phyloP scores from a whole-genome alignment of 176 grass and related monocot genomes.

The Lolium perenne region DNA sequence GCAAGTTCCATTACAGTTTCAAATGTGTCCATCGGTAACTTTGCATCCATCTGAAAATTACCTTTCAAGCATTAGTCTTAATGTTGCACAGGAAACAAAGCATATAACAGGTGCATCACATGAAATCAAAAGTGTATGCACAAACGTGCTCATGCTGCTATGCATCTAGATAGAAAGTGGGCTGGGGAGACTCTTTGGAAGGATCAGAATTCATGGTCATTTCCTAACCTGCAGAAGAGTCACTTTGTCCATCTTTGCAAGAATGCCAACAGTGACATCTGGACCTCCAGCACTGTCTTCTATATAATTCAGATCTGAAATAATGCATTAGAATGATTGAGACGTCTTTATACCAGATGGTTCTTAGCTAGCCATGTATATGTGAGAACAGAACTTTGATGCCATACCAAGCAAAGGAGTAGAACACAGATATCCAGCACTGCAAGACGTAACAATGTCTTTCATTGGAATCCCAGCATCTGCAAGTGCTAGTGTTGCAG shows the following conservation, averaged over 20 bases:
- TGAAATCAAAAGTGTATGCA: slow-evolving; percentile 31
- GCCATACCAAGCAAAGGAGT: slow-evolving; percentile 83
- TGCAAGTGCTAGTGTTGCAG: slow-evolving; percentile 94
- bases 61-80: slow-evolving; percentile 29
- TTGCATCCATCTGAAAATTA: slow-evolving; percentile 84
- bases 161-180: slow-evolving; percentile 22
- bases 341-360: neutral
- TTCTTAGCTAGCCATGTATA: slow-evolving; percentile 30
- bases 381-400: slow-evolving; percentile 10
- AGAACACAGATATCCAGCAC: slow-evolving; percentile 92
- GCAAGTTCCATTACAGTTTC: slow-evolving; percentile 94
- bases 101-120: neutral
- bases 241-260: slow-evolving; percentile 94
- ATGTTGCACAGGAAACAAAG: neutral
- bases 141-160: neutral
- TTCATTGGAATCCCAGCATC: slow-evolving; percentile 95
- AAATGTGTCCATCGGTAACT: slow-evolving; percentile 89
- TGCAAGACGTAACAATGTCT: slow-evolving; percentile 96
- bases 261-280: slow-evolving; percentile 90
- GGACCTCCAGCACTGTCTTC: slow-evolving; percentile 94
- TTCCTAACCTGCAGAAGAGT: slow-evolving; percentile 87
- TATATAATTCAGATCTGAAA: slow-evolving; percentile 90
- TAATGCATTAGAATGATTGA: slow-evolving; percentile 31
- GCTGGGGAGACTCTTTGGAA: neutral
- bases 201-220: slow-evolving; percentile 27